Conservation (phyloP, 257 asterid genomes). For the Solanum verrucosum region DNA sequence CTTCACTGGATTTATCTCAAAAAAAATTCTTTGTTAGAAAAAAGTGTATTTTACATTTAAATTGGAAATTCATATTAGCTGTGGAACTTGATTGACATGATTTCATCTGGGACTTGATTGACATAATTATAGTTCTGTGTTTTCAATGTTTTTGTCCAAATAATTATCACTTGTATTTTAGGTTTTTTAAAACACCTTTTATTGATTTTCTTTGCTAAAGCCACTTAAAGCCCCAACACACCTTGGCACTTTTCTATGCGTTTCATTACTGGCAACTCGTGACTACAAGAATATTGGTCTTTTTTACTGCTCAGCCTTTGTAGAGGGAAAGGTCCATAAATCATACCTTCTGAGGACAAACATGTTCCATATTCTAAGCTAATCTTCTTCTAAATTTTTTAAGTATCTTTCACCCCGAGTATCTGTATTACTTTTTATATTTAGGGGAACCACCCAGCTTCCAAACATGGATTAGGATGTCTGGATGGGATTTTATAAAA, state of each 20-base stretch:
- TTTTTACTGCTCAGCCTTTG: not conserved
- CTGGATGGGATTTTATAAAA: not conserved
- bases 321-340: not conserved
- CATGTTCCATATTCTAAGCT: not conserved
- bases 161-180: not conserved
- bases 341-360: not conserved
- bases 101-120: not conserved
- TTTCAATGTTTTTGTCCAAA: not conserved
- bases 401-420: not conserved
- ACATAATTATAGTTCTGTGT: not conserved
- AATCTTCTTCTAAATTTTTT: not conserved
- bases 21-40: not conserved
- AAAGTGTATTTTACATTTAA: not conserved
- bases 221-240: not conserved
- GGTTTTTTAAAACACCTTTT: not conserved
- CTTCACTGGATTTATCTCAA: not conserved
- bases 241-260: not conserved
- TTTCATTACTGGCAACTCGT: not conserved
- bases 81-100: not conserved
- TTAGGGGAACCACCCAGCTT: not conserved
- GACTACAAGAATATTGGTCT: not conserved
- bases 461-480: not conserved
- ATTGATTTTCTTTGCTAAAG: not conserved
- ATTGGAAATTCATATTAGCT: not conserved
- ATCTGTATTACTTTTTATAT: not conserved